Evolutionary conservation across 2,329 filamentous ascomycete species (phyloP).

Genomic region (Xylogone sp.): DNA sequence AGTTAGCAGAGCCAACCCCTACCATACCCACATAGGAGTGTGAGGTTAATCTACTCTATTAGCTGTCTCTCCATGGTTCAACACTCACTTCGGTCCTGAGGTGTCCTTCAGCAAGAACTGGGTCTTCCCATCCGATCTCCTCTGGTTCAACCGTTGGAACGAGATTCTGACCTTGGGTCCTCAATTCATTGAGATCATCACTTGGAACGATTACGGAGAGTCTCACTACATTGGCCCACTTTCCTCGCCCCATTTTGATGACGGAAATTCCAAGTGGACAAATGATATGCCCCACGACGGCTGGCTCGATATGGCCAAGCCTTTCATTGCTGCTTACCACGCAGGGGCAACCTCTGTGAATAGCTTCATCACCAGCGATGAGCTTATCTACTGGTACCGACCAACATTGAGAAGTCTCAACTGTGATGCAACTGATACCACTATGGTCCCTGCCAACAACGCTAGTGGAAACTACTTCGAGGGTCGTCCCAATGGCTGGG

Average conservation of each 20-base stretch:
- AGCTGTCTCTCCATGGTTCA: constrained; percentile 34
- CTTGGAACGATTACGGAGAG: constrained; percentile 50
- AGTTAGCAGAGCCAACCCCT: not conserved
- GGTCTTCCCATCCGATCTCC: constrained; percentile 53
- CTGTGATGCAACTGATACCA: constrained; percentile 29
- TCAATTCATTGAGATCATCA: constrained; percentile 39
- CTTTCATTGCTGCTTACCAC: constrained; percentile 19
- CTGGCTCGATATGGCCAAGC: constrained; percentile 32
- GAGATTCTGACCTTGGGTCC: constrained; percentile 38
- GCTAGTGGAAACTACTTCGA: constrained; percentile 17
- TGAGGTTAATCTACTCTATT: not conserved
- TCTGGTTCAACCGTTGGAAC: constrained; percentile 56
- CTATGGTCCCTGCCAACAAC: constrained; percentile 19
- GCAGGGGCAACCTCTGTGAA: constrained; percentile 10
- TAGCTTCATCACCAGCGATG: constrained; percentile 19
- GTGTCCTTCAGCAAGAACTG: constrained; percentile 44
- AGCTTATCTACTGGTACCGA: constrained; percentile 38
- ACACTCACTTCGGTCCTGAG: constrained; percentile 33
- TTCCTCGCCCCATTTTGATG: constrained; percentile 31
- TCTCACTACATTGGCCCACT: constrained; percentile 46
- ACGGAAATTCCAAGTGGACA: constrained; percentile 33
- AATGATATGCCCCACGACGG: constrained; percentile 40
- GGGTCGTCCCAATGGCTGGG: constrained; percentile 18
- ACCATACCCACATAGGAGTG: not conserved
- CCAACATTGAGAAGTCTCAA: constrained; percentile 23